Conservation (phyloP, 2,329 filamentous ascomycete genomes). For the Biscogniauxia sp. region DNA sequence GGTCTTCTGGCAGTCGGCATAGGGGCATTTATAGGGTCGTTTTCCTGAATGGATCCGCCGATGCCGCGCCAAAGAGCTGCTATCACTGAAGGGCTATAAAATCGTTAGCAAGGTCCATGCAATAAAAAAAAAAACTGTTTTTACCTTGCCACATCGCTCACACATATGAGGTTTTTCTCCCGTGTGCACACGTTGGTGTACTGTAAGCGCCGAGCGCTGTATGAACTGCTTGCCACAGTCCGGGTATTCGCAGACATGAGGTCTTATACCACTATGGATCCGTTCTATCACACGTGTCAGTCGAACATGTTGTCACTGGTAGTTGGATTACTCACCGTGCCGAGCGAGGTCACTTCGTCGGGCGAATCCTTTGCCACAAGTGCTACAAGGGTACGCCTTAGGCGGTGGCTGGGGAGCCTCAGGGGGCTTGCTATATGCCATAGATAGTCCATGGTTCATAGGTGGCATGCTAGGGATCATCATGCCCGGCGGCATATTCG, state of each 20-base stretch:
- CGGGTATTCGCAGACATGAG: slow-evolving; percentile 87
- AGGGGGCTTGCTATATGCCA: slow-evolving; percentile 39
- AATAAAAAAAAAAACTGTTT: slow-evolving; percentile 24
- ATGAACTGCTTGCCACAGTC: slow-evolving; percentile 96
- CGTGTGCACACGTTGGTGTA: slow-evolving; percentile 92
- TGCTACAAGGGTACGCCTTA: slow-evolving; percentile 84
- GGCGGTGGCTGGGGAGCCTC: slow-evolving; percentile 39
- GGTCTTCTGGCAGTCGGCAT: slow-evolving; percentile 96
- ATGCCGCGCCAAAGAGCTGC: slow-evolving; percentile 88
- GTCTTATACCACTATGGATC: slow-evolving; percentile 87
- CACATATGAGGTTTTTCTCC: slow-evolving; percentile 99
- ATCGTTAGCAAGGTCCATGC: slow-evolving; percentile 17
- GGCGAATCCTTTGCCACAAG: slow-evolving; percentile 89
- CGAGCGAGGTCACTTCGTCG: slow-evolving; percentile 89
- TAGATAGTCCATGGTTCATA: slow-evolving; percentile 32
- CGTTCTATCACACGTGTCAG: slow-evolving; percentile 62
- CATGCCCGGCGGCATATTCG: slow-evolving; percentile 34
- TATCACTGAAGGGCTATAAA: slow-evolving; percentile 87
- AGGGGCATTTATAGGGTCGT: slow-evolving; percentile 95
- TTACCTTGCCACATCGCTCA: slow-evolving; percentile 91
- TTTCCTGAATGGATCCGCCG: slow-evolving; percentile 94
- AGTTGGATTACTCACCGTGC: slow-evolving; percentile 66
- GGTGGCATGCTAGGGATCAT: slow-evolving; percentile 42
- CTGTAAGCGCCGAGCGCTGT: slow-evolving; percentile 90
- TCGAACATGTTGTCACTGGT: slow-evolving; percentile 2